Base-by-base conservation (phyloP, 2,329 filamentous ascomycete species). In the Chaetothyriales sp. region DNA sequence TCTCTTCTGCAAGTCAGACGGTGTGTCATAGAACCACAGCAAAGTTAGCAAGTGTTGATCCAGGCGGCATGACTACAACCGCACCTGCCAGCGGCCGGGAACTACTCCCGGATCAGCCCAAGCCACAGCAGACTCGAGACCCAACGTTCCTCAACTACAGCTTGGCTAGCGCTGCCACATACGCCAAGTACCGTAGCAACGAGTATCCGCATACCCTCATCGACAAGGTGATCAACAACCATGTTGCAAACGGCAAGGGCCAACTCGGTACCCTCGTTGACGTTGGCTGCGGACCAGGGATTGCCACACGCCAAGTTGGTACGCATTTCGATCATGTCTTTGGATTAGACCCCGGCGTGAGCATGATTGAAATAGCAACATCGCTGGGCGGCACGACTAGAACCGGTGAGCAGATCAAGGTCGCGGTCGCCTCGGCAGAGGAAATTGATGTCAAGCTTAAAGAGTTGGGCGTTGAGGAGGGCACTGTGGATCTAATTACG, bases 271-370 rank as follows among this genome's bases (percentile, higher is more conserved):
- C 64, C 2, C 55, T 78, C 0, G 60, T 79, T 10, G 78, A 82
- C 54, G 64, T 81, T 5, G 78, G 78, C 29, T 80, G 76, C 58
- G 77, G 78, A 0, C 77, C 78, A 0, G 78, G 78, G 3, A 72
- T 63, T 10, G 74, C 72, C 0, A 69, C 69, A 0, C 69, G 71
- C 2, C 66, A 65, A 4, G 67, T 81, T 1, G 71, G 73, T 0
- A 62, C 64, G 0, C 66, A 66, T 33, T 81, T 81, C 59, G 52
- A 60, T 0, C 61, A 67, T 22, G 73, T 66, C 6, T 63, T 74
- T 15, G 79, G 76, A 4, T 58, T 77, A 10, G 78, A 82, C 55
- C 69, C 76, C 0, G 71, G 73, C 1, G 64, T 66, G 13, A 72
- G 70, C 44, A 82, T 81, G 78, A 74, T 81, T 48, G 60, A 53